Evolutionary conservation across 1,284 basidiomycete species (phyloP).

Genomic region (Garcileccinum viscosum): DNA sequence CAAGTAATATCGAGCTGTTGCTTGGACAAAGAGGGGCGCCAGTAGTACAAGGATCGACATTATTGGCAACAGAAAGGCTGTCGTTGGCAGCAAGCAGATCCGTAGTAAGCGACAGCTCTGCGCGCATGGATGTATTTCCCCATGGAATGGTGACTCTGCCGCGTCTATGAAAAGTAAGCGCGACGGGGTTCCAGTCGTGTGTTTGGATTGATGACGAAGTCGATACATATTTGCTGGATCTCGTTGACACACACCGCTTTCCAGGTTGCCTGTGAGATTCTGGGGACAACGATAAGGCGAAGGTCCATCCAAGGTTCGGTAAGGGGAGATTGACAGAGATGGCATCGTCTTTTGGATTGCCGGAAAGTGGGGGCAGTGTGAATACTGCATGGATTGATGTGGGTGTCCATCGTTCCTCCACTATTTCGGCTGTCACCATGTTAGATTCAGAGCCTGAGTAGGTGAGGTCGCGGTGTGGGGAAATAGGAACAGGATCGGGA

Average conservation of each 20-base stretch:
- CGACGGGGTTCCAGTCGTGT: conserved; percentile 9
- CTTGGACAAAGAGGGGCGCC: background rate
- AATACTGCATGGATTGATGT: conserved; percentile 18
- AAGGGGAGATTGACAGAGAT: conserved; percentile 22
- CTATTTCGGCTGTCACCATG: background rate
- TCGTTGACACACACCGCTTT: too few species aligned
- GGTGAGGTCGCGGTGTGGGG: background rate
- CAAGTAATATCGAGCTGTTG: conserved; percentile 5
- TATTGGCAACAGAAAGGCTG: background rate
- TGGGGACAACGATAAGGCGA: conserved; percentile 16
- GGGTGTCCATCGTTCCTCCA: conserved; percentile 27
- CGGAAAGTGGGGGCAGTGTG: background rate
- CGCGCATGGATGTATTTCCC: conserved; percentile 20
- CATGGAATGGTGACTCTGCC: conserved; percentile 14
- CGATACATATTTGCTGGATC: background rate
- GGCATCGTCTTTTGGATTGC: background rate
- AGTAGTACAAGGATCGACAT: background rate
- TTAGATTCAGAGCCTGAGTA: background rate
- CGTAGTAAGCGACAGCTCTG: conserved; percentile 16
- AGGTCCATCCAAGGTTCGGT: conserved; percentile 23
- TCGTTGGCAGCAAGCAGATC: background rate
- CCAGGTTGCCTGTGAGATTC: background rate
- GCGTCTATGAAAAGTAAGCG: conserved; percentile 19
- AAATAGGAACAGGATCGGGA: background rate
- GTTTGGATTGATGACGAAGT: too few species aligned